phyloP scores from a whole-genome alignment of 805 yeast species.

The Peterozyma toletana region DNA sequence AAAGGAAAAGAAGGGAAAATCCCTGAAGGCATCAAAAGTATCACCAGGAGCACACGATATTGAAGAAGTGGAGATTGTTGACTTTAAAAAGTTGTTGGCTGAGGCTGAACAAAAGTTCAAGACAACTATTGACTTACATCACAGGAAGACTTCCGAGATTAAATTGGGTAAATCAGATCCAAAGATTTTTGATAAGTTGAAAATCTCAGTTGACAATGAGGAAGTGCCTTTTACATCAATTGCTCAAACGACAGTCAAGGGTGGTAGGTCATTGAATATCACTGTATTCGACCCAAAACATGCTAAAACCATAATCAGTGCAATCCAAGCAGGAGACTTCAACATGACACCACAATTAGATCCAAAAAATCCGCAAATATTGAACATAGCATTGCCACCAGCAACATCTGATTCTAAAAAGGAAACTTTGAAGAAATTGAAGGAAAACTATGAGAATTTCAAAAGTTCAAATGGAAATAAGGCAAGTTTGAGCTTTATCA shows the following conservation, averaged over 20 bases:
- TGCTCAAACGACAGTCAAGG: slow-evolving; percentile 68
- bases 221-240: slow-evolving; percentile 48
- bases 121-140: slow-evolving; percentile 41
- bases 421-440: slow-evolving; percentile 51
- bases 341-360: slow-evolving; percentile 79
- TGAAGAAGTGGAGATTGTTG: slow-evolving; percentile 16
- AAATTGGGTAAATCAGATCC: slow-evolving; percentile 69
- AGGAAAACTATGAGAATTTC: slow-evolving; percentile 57
- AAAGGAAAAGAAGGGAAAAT: not conserved
- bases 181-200: slow-evolving; percentile 52
- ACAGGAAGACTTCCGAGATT: slow-evolving; percentile 50
- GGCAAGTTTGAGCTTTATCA: slow-evolving; percentile 46
- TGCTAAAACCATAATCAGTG: slow-evolving; percentile 59
- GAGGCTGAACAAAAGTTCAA: slow-evolving; percentile 37
- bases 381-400: slow-evolving; percentile 71
- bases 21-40: not conserved
- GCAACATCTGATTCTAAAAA: slow-evolving; percentile 61
- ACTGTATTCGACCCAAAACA: slow-evolving; percentile 84
- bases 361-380: slow-evolving; percentile 61
- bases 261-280: slow-evolving; percentile 57
- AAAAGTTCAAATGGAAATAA: slow-evolving; percentile 40
- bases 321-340: slow-evolving; percentile 60
- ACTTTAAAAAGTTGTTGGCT: slow-evolving; percentile 24
- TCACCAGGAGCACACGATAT: slow-evolving; percentile 3
- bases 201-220: slow-evolving; percentile 40